Evolutionary conservation across 1,284 basidiomycete species (phyloP), one percentile per base, ranked within the genome.

Genomic region (Somion occarium): DNA sequence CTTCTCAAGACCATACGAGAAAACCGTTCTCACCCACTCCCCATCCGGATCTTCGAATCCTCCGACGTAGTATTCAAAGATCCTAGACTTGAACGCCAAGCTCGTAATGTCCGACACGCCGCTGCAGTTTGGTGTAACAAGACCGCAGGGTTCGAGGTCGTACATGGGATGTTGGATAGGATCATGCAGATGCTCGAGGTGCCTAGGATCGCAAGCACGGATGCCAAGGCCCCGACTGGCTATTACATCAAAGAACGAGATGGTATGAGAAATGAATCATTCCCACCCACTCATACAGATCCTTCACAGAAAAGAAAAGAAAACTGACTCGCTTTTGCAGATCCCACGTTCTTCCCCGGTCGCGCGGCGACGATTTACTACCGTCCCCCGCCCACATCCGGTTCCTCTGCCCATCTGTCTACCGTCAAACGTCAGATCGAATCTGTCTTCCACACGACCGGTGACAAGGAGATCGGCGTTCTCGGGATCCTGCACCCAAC

Each of bases 1-100:
- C 81, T 99, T 30, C 83, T 99, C 62, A 99, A 99, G 74, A 97
- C 95, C 25, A 78, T 98, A 39, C 86, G 97, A 53, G 96, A 99
- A 73, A 99, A 99, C 74, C 85, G 91, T 50, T 91, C 93, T 56
- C 93, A 98, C 58, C 71, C 96, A 1, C 78, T 99, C 20, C 96
- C 97, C 0, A 82, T 99, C 67, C 89, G 86, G 59, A 82, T 98
- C 51, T 99, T 99, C 64, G 96, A 99, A 71, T 83, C 91, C 1
- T 90, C 91, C 13, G 96, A 99, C 67, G 82, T 99, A 39, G 93
- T 92, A 22, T 80, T 95, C 71, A 96, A 98, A 69, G 94, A 98
- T 68, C 60, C 67, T 12, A 69, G 71, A 30, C 71, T 78, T 53
- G 93, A 99, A 70, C 80, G 95, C 41, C 90, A 94, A 68, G 79